Conservation (phyloP, 2,329 filamentous ascomycete genomes). For the Cytospora piceicola region DNA sequence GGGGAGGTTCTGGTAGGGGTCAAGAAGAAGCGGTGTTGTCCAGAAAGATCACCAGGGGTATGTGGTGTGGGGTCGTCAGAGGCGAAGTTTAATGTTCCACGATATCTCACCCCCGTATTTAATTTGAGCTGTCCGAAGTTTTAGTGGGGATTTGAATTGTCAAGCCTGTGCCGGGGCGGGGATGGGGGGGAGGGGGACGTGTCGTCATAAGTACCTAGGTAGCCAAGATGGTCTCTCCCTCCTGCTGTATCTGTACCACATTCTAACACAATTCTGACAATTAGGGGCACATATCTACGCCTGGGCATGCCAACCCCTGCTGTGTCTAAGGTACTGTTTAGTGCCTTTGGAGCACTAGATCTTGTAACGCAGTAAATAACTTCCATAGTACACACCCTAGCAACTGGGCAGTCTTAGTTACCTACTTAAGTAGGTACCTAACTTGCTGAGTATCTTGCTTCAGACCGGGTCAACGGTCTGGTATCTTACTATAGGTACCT, state of each 20-base stretch:
- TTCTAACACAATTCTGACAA: too few species aligned
- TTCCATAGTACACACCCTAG: neutral
- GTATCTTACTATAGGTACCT: too few species aligned
- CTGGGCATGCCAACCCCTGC: too few species aligned
- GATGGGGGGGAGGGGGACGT: too few species aligned
- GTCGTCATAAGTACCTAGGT: neutral
- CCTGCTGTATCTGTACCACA: too few species aligned
- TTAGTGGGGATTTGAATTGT: neutral
- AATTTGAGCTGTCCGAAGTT: constrained; percentile 1
- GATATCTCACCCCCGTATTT: neutral
- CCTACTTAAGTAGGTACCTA: neutral
- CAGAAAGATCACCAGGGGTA: constrained; percentile 30
- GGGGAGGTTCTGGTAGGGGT: constrained; percentile 23
- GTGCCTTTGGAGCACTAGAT: neutral
- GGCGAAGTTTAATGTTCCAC: neutral
- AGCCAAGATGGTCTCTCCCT: neutral
- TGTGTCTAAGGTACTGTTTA: neutral
- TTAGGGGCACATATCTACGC: too few species aligned
- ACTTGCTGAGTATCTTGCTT: neutral
- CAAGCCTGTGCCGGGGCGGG: neutral
- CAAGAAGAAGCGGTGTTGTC: constrained; percentile 28
- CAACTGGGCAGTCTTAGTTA: too few species aligned
- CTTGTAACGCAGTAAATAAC: neutral
- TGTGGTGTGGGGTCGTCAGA: constrained; percentile 14
- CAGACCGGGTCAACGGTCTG: constrained; percentile 13